A percentile compares a stretch with the other conserved stretches of the same genome.
Evolutionary conservation across 1,139 yeast species (phyloP).

Genomic region (Meyerozyma smithsonii): DNA sequence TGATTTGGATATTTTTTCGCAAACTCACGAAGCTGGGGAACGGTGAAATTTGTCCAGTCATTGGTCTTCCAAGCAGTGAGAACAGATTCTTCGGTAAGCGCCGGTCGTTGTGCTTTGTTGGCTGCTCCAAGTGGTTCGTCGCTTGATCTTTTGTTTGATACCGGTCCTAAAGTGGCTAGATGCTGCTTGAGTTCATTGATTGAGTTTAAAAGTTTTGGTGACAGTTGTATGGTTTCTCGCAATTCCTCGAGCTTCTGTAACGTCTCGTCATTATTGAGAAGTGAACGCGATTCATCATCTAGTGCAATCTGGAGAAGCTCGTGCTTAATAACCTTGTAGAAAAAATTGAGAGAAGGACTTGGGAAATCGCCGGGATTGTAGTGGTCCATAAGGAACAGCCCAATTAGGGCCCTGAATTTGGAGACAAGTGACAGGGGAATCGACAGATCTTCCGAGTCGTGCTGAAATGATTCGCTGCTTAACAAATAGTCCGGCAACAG

Average conservation of each 20-base stretch:
- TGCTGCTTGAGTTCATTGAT: not conserved
- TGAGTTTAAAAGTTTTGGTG: slow-evolving; percentile 4
- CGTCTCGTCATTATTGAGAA: slow-evolving; percentile 16
- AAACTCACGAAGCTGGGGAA: slow-evolving; percentile 37
- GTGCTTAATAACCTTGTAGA: slow-evolving; percentile 60
- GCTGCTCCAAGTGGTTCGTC: slow-evolving; percentile 16
- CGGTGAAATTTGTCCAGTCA: slow-evolving; percentile 30
- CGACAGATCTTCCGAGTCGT: slow-evolving; percentile 5
- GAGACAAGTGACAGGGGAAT: slow-evolving; percentile 9
- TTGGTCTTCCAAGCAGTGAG: slow-evolving; percentile 36
- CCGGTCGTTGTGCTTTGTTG: slow-evolving; percentile 13
- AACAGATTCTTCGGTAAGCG: slow-evolving; percentile 29
- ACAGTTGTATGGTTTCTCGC: slow-evolving; percentile 8
- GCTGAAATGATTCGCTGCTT: slow-evolving; percentile 7
- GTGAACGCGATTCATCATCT: slow-evolving; percentile 22
- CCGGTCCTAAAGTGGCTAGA: slow-evolving; percentile 2
- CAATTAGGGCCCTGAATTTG: slow-evolving; percentile 31
- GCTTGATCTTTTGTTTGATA: slow-evolving; percentile 8
- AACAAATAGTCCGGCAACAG: slow-evolving; percentile 32
- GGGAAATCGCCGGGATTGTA: slow-evolving; percentile 57
- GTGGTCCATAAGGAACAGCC: slow-evolving; percentile 33
- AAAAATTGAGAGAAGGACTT: slow-evolving; percentile 68
- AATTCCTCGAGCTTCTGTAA: slow-evolving; percentile 12
- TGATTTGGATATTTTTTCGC: slow-evolving; percentile 26
- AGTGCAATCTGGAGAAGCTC: slow-evolving; percentile 61